Evolutionary conservation across 2,329 filamentous ascomycete genomes (phyloP), one percentile per base, ranked within the genome.

Genomic region (Xylariaceae sp.): DNA sequence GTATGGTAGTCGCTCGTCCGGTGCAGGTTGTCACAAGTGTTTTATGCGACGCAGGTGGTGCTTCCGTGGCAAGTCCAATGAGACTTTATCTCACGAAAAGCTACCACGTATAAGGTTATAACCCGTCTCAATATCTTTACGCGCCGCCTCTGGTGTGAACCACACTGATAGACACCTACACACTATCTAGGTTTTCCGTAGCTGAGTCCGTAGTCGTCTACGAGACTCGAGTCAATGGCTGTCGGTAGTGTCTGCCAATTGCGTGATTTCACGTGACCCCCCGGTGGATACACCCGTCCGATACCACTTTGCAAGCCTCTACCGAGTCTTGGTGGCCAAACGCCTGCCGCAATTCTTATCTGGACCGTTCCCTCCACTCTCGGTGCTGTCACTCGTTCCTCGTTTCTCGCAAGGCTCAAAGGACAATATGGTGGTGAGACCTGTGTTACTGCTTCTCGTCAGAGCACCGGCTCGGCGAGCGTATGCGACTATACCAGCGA

Each of bases 401-500:
- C 34, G 34, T 14, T 16, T 9, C 9, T 38, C 34, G 34, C 13
- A 4, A 38, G 10, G 16, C 16, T 16, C 34, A 38, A 28, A 3
- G 7, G 11, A 22, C 12, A 13, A 44, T 9, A 11, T 42, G 13
- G 34, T 14, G 34, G 34, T 60, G 17, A 55, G 57, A 17, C 60
- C 60, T 36, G 53, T 65, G 50, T 55, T 51, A 31, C 51, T 53
- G 38, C 57, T 48, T 38, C 58, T 63, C 12, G 42, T 43, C 22
- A 51, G 51, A 33, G 48, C 42, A 19, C 43, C 61, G 19, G 38
- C 51, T 28, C 22, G 22, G 40, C 56, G 63, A 42, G 56, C 55
- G 17, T 67, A 66, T 50, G 63, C 63, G n/a, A 66, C 64, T 31
- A 63, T 61, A 49, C 63, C 63, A n/a, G 53, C 59, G 10, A 66